These are phyloP conservation scores for Boletus rubropictus DNA, from an alignment of 768 basidiomycete species.

Conservation along the genomic window DNA sequence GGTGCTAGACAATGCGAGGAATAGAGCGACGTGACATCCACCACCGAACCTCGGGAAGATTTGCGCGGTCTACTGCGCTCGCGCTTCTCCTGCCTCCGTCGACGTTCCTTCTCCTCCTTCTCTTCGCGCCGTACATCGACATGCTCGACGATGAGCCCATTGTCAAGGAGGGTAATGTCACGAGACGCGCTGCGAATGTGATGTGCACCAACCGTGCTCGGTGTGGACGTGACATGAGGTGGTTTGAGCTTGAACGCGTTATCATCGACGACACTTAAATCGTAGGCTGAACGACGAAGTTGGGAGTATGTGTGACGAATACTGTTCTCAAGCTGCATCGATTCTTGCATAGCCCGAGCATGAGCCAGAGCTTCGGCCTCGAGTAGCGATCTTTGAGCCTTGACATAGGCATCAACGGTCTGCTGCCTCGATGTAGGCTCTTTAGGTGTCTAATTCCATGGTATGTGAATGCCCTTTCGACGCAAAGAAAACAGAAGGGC, in stretches of 20 bases:
- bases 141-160: slow-evolving; percentile 85
- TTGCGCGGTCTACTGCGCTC: slow-evolving; percentile 56
- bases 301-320: slow-evolving; percentile 80
- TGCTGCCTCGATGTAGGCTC: slow-evolving; percentile 83
- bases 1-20: slow-evolving; percentile 55
- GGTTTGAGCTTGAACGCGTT: slow-evolving; percentile 70
- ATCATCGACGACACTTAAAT: slow-evolving; percentile 46
- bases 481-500: slow-evolving; percentile 25
- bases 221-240: slow-evolving; percentile 36
- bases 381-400: slow-evolving; percentile 71
- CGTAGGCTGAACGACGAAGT: slow-evolving; percentile 73
- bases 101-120: slow-evolving; percentile 64
- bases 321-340: slow-evolving; percentile 64
- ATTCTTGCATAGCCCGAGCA: slow-evolving; percentile 72
- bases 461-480: slow-evolving; percentile 7
- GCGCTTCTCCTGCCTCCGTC: slow-evolving; percentile 63
- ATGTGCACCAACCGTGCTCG: slow-evolving; percentile 32
- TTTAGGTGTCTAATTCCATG: slow-evolving; percentile 66
- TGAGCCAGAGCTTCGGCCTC: slow-evolving; percentile 79
- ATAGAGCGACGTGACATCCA: slow-evolving; percentile 70
- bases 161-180: slow-evolving; percentile 77
- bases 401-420: slow-evolving; percentile 77
- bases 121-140: slow-evolving; percentile 80
- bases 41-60: slow-evolving; percentile 61
- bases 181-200: slow-evolving; percentile 51